A percentile compares a stretch with the other conserved stretches of the same genome.
Conservation (phyloP, 495 filamentous ascomycete genomes). For the Poronia punctata region DNA sequence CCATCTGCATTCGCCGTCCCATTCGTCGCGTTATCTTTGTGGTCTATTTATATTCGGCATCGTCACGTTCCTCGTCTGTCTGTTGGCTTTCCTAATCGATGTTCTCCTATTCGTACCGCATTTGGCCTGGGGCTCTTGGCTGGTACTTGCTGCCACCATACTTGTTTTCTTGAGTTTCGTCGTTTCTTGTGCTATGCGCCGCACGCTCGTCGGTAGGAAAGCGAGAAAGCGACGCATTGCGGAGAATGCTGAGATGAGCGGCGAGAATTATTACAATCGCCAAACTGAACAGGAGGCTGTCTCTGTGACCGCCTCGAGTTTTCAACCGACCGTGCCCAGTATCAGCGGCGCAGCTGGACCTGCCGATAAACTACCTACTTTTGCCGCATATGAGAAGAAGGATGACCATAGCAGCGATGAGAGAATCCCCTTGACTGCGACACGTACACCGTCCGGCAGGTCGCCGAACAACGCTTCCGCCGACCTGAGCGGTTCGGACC, state of each 20-base stretch:
- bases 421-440: slow-evolving; percentile 70
- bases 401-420: slow-evolving; percentile 64
- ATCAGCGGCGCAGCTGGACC: slow-evolving; percentile 43
- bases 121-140: slow-evolving; percentile 87
- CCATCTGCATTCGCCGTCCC: slow-evolving; percentile 85
- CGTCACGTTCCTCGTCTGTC: slow-evolving; percentile 73
- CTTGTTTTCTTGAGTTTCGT: slow-evolving; percentile 76
- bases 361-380: slow-evolving; percentile 58
- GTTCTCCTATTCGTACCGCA: slow-evolving; percentile 96
- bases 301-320: slow-evolving; percentile 31
- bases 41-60: slow-evolving; percentile 77
- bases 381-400: slow-evolving; percentile 71
- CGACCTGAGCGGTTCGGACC: slow-evolving; percentile 28
- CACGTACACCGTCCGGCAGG: slow-evolving; percentile 45
- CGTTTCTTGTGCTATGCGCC: slow-evolving; percentile 93
- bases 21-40: slow-evolving; percentile 84
- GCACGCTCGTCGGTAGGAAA: slow-evolving; percentile 86
- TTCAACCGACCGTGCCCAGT: slow-evolving; percentile 49
- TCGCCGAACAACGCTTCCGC: slow-evolving; percentile 32
- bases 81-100: slow-evolving; percentile 88
- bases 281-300: slow-evolving; percentile 47
- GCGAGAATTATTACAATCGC: slow-evolving; percentile 80
- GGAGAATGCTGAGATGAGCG: slow-evolving; percentile 92
- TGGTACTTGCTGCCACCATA: slow-evolving; percentile 87
- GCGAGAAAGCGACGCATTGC: slow-evolving; percentile 85